These are phyloP conservation scores for Dioscorea dumetorum DNA, from an alignment of 106 monocot genomes.

Conservation along the genomic window DNA sequence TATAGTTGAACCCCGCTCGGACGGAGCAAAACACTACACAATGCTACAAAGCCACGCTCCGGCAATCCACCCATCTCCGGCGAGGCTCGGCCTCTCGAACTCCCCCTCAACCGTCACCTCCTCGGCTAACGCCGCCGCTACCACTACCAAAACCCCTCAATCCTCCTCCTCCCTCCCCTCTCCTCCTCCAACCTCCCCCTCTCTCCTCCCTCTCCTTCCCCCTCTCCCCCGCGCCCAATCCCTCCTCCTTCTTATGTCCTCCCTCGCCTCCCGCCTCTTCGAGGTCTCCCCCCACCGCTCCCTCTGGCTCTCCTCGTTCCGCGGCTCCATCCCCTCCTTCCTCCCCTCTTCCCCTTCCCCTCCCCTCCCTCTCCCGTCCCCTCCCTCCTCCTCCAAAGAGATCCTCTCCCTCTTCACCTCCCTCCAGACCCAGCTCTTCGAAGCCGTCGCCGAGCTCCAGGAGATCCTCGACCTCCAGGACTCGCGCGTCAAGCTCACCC, in stretches of 20 bases:
- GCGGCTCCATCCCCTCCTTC: slow-evolving; percentile 53
- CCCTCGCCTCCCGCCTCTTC: slow-evolving; percentile 73
- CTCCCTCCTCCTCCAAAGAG: slow-evolving; percentile 54
- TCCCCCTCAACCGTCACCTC: slow-evolving; percentile 36
- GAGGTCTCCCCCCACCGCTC: slow-evolving; percentile 66
- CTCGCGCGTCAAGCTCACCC: slow-evolving; percentile 28
- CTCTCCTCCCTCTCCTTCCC: slow-evolving; percentile 83
- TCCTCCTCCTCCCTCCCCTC: background rate
- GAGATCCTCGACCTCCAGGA: slow-evolving; percentile 85
- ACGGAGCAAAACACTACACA: background rate
- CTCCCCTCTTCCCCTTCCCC: slow-evolving; percentile 14
- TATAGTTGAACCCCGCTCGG: too few species aligned
- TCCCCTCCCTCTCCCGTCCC: slow-evolving; percentile 10
- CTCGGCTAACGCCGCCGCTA: background rate
- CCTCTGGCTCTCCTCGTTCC: slow-evolving; percentile 60
- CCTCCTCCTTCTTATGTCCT: slow-evolving; percentile 70
- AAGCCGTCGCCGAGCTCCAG: slow-evolving; percentile 79
- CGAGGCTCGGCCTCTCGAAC: slow-evolving; percentile 42
- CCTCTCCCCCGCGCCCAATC: slow-evolving; percentile 78
- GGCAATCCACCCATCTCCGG: slow-evolving; percentile 28
- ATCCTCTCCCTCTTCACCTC: slow-evolving; percentile 60
- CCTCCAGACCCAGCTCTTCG: slow-evolving; percentile 87
- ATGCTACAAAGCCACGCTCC: slow-evolving; percentile 27
- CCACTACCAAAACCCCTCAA: slow-evolving; percentile 4
- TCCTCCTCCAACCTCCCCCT: slow-evolving; percentile 21